Base-by-base conservation (phyloP, 192 early-diverging fungal species). In the Mortierella claussenii region DNA sequence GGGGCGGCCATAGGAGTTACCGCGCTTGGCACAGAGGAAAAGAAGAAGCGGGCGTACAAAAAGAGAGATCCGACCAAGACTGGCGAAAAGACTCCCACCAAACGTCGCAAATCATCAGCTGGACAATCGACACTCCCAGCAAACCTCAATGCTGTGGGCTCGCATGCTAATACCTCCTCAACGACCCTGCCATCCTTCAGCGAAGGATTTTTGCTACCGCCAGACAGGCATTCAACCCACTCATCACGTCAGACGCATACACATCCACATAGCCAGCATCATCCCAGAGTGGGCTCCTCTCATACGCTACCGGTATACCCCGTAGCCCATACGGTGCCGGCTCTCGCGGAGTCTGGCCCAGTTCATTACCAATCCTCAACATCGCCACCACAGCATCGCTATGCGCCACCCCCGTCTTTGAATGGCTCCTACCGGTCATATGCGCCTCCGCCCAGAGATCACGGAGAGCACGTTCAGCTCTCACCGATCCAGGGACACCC, bases 181-280 rank as follows among this genome's bases (percentile, higher is more conserved):
- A 50, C 57, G 26, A 44, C 46, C n/a, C 62, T 76, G 26, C 73
- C 73, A 11, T 76, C 73, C 4, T 76, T 76, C 37, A 66, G 64
- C 18, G 73, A 76, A 51, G 64, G 56, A 18, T 76, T 76, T 7
- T 20, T 55, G 31, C 27, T 76, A 10, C 64, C 73, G n/a, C 57
- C 48, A 1, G 59, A 75, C 4, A 53, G 43, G 10, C 33, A n/a
- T 34, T 21, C 63, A 3, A 55, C 55, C 8, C 40, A 34, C 20
- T 27, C 33, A 3, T 23, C 55, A 57, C 34, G 4, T 26, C n/a
- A 11, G 15, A 3, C 34, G 26, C 10, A 21, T 7, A 4, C 46
- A 31, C 10, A 13, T 31, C 12, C 20, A 5, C 59, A 28, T 23
- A 43, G 18, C 23, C 57, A 53, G 12, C 58, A 32, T 4, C 43